Conservation (phyloP, 129 eudicot genomes). For the Mikania micrantha region DNA sequence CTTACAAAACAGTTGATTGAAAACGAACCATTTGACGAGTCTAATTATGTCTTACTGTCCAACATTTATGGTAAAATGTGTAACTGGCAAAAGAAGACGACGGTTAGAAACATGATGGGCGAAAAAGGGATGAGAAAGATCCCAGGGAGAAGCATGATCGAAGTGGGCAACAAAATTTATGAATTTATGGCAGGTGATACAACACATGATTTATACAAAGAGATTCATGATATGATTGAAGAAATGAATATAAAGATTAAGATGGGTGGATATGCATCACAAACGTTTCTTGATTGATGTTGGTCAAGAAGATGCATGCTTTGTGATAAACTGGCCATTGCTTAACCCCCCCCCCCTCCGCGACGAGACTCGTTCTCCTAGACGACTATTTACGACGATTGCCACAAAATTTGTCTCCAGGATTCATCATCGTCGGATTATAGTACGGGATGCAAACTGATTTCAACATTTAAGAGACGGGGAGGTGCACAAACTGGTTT, state of each 20-base stretch:
- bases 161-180: no score
- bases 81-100: slow-evolving; percentile 58
- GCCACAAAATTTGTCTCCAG: no score
- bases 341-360: slow-evolving; percentile 70
- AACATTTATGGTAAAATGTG: slow-evolving; percentile 67
- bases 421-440: slow-evolving; percentile 53
- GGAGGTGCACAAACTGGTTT: no score
- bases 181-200: no score
- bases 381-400: slow-evolving; percentile 63
- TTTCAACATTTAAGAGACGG: slow-evolving; percentile 66
- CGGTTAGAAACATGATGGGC: slow-evolving; percentile 53
- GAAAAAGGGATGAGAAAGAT: slow-evolving; percentile 72
- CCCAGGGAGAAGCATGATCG: no score
- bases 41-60: no score
- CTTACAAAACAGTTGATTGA: no score
- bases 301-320: no score
- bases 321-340: slow-evolving; percentile 84
- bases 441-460: slow-evolving; percentile 61
- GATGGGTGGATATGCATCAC: slow-evolving; percentile 63
- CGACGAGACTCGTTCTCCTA: slow-evolving; percentile 47
- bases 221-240: slow-evolving; percentile 66
- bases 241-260: slow-evolving; percentile 60
- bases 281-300: slow-evolving; percentile 64
- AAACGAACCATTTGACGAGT: no score
- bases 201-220: slow-evolving; percentile 35